A percentile compares a stretch with the other conserved stretches of the same genome.
phyloP scores from a whole-genome alignment of 177 flowering plant species.

The Tripterygium wilfordii region DNA sequence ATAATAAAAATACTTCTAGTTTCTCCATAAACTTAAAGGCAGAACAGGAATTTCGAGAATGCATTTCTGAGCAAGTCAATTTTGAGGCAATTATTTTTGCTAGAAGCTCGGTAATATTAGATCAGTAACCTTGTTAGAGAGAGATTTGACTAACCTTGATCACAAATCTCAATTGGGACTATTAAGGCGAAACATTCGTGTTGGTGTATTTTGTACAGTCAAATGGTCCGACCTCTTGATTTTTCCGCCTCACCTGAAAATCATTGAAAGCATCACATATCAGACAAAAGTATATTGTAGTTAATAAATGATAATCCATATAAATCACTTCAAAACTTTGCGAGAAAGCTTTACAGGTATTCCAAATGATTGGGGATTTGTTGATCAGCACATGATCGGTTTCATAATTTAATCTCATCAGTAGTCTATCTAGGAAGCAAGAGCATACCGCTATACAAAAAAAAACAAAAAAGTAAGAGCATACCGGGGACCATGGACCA shows the following conservation, averaged over 20 bases:
- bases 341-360: too few species aligned
- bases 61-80: too few species aligned
- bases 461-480: slow-evolving; percentile 3
- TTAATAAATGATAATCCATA: not conserved
- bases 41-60: too few species aligned
- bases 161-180: slow-evolving; percentile 7
- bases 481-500: slow-evolving; percentile 98
- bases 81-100: too few species aligned
- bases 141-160: not conserved
- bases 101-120: not conserved
- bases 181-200: slow-evolving; percentile 19
- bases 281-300: not conserved
- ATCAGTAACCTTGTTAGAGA: slow-evolving; percentile 4
- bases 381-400: not conserved
- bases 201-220: slow-evolving; percentile 68
- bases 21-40: too few species aligned
- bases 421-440: not conserved
- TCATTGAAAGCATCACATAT: not conserved
- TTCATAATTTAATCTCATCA: not conserved
- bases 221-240: slow-evolving; percentile 68
- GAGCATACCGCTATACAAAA: not conserved
- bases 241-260: slow-evolving; percentile 59
- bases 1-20: too few species aligned
- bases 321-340: too few species aligned
- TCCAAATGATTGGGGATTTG: too few species aligned